These are phyloP conservation scores for Fusarium sp. DNA, from an alignment of 2,329 filamentous ascomycete species.

Conservation along the genomic window DNA sequence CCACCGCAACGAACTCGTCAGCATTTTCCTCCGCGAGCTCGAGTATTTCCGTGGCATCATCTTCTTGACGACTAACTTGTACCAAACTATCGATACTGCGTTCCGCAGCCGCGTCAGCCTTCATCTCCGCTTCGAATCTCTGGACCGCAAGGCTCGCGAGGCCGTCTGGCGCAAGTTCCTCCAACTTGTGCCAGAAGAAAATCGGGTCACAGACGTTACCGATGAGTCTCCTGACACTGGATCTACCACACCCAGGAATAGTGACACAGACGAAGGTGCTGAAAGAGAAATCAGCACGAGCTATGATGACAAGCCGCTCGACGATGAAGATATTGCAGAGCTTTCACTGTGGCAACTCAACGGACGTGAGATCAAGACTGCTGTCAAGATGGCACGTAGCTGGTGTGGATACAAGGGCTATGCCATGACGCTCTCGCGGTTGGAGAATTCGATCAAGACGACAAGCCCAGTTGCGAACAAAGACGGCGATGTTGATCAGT, in stretches of 20 bases:
- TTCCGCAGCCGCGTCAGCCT: slow-evolving; percentile 61
- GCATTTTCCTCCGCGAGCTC: slow-evolving; percentile 60
- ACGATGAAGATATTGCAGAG: slow-evolving; percentile 54
- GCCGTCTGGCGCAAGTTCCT: slow-evolving; percentile 62
- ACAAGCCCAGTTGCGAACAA: slow-evolving; percentile 59
- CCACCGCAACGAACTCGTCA: slow-evolving; percentile 61
- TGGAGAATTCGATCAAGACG: slow-evolving; percentile 60
- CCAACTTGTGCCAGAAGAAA: slow-evolving; percentile 47
- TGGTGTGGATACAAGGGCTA: slow-evolving; percentile 61
- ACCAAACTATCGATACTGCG: slow-evolving; percentile 57
- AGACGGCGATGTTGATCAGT: slow-evolving; percentile 44
- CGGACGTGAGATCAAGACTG: slow-evolving; percentile 61
- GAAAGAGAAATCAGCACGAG: background rate
- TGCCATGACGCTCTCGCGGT: slow-evolving; percentile 54
- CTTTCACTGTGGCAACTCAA: slow-evolving; percentile 58
- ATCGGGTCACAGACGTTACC: slow-evolving; percentile 9
- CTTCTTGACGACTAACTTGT: slow-evolving; percentile 60
- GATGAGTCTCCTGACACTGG: slow-evolving; percentile 8
- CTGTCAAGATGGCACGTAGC: slow-evolving; percentile 58
- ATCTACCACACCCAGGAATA: slow-evolving; percentile 14
- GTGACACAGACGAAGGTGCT: background rate
- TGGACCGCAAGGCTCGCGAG: slow-evolving; percentile 54
- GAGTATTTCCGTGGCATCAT: slow-evolving; percentile 60
- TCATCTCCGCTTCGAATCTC: slow-evolving; percentile 58
- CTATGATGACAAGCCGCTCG: slow-evolving; percentile 31